phyloP scores from a whole-genome alignment of 169 alveolate species.

The Cyclospora cayetanensis region DNA sequence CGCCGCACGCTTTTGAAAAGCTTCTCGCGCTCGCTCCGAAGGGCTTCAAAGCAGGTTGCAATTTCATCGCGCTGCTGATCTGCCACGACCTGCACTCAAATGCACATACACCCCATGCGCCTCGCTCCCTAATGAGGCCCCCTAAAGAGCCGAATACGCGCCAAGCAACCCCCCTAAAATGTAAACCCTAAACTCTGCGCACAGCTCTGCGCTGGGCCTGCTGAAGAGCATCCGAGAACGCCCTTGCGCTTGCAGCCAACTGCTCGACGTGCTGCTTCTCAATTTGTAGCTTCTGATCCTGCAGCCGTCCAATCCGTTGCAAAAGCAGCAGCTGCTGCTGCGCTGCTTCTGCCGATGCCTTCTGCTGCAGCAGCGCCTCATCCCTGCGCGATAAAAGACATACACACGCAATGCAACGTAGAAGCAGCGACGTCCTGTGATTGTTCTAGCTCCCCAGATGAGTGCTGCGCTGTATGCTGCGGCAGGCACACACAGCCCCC shows the following conservation, averaged over 20 bases:
- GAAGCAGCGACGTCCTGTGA: neutral
- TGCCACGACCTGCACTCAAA: neutral
- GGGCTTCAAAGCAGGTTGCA: neutral
- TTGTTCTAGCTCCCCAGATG: neutral
- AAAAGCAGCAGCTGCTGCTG: conserved; percentile 66
- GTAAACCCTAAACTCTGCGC: conserved; percentile 39
- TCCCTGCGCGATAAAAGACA: neutral
- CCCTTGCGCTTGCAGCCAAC: conserved; percentile 2
- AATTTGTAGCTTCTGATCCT: conserved; percentile 56
- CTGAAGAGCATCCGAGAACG: conserved; percentile 40
- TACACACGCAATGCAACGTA: neutral
- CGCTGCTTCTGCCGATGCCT: conserved; percentile 58
- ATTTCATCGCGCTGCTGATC: neutral
- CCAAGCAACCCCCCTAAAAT: neutral
- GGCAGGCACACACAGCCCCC: conserved; percentile 4
- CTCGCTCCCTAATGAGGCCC: neutral
- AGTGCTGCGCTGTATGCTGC: neutral
- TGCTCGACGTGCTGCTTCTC: conserved; percentile 51
- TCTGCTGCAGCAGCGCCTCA: conserved; percentile 39
- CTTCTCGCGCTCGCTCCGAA: neutral
- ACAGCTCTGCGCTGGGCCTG: conserved; percentile 55
- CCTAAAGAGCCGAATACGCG: neutral
- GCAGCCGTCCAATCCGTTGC: conserved; percentile 31
- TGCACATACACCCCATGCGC: neutral
- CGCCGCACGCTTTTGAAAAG: neutral